Evolutionary conservation across 176 grass and related monocot species (phyloP).

Genomic region (Carex cristatella): DNA sequence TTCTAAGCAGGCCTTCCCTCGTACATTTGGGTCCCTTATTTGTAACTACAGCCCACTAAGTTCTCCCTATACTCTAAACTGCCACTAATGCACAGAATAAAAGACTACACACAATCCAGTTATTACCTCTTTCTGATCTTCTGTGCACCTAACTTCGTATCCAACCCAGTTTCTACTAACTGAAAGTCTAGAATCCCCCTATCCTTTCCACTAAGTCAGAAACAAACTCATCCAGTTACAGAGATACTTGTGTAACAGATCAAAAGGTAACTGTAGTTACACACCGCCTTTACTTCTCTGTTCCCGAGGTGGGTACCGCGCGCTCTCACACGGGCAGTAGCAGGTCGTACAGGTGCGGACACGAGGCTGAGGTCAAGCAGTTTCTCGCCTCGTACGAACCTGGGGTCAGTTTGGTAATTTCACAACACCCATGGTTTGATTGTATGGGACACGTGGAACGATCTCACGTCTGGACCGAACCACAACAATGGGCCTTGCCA

Average conservation of each 20-base stretch:
- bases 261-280: background rate
- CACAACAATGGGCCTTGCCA: background rate
- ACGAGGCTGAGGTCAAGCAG: conserved; percentile 18
- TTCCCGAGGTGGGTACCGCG: conserved; percentile 11
- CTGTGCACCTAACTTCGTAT: background rate
- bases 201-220: background rate
- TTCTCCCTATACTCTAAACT: background rate
- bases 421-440: background rate
- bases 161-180: background rate
- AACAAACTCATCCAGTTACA: background rate
- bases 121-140: background rate
- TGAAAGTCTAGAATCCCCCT: no score
- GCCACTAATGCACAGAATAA: background rate
- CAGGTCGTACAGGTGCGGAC: conserved; percentile 16
- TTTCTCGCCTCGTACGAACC: background rate
- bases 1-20: background rate
- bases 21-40: background rate
- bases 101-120: background rate
- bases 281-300: background rate
- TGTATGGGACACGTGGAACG: background rate
- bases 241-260: background rate
- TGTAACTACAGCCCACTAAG: background rate
- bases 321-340: background rate
- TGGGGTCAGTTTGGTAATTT: background rate
- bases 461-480: background rate